A percentile compares a stretch with the other conserved stretches of the same genome.
These are phyloP conservation scores for Cladophialophora carrionii DNA, from an alignment of 2,329 filamentous ascomycete species.

Conservation along the genomic window DNA sequence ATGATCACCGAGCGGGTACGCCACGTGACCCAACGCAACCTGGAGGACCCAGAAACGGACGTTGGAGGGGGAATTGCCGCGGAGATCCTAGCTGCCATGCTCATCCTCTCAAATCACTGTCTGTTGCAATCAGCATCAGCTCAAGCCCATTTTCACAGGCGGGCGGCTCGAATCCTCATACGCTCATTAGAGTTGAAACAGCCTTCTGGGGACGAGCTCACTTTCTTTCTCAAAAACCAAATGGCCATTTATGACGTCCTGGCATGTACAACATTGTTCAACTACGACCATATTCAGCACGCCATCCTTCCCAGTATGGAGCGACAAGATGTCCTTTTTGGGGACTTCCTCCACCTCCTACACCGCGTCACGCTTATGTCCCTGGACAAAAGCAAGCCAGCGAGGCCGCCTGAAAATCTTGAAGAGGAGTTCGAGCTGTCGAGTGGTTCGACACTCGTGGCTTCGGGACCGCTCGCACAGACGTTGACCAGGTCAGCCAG, in stretches of 20 bases:
- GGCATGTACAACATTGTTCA: conserved; percentile 15
- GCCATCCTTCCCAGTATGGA: conserved; percentile 7
- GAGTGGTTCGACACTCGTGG: neutral
- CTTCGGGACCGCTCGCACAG: neutral
- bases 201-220: conserved; percentile 5
- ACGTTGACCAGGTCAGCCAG: neutral
- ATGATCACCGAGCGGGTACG: neutral
- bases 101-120: neutral
- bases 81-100: neutral
- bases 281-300: conserved; percentile 7
- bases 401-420: neutral
- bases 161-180: neutral
- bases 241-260: conserved; percentile 16
- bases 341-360: neutral
- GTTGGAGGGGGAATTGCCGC: neutral
- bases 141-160: neutral
- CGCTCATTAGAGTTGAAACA: conserved; percentile 1
- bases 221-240: conserved; percentile 11
- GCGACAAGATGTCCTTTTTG: conserved; percentile 2
- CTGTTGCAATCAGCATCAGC: neutral
- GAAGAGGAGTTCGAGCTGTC: neutral
- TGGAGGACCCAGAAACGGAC: neutral
- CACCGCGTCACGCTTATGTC: neutral
- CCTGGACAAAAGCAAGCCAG: neutral
- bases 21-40: neutral